Base-by-base conservation (phyloP, 139 green algal genomes). In the Coccomyxa sp. region DNA sequence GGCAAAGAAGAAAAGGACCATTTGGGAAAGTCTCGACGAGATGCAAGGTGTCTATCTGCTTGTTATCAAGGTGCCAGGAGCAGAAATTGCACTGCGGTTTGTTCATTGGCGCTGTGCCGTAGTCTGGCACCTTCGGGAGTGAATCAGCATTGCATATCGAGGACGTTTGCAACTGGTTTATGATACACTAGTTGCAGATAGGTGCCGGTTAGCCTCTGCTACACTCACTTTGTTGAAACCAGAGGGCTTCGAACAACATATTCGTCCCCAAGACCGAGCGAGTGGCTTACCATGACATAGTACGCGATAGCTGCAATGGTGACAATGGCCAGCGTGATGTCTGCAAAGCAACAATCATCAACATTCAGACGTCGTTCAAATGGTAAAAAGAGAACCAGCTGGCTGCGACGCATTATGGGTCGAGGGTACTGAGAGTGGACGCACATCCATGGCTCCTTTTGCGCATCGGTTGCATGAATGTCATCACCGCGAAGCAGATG, bases 401-500 rank as follows among this genome's bases (percentile, higher is more conserved):
- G 18, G 79, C 14, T 23, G 13, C 17, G 27, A 45, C 45, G 21
- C 76, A 14, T 16, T 31, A 1, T 21, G 28, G 74, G 18, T 25
- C 21, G 63, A 28, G 63, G 21, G 18, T 25, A 71, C 4, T 21
- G 63, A 71, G 63, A 71, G 13, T 11, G 23, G 23, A 81, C 81
- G 80, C 58, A 85, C 81, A 85, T 45, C 74, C 81, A 31, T 85
- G 81, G 51, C 60, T 76, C 27, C 81, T 76, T 57, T 75, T n/a
- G 57, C 59, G 27, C 57, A 80, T 45, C 10, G 81, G 81, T 51
- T 76, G 81, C 71, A 77, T 67, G 12, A 74, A 74, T 32, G 74
- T 81, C 13, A 85, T 66, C 1, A 21, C 71, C 27, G 77, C 28
- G 57, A 85, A 85, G 27, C 14, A 63, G 81, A 85, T 51, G 32